Percentiles rank a stretch among this genome's conserved stretches.
Evolutionary conservation across 768 basidiomycete genomes (phyloP).

Genomic region (Trametopsis cervina): DNA sequence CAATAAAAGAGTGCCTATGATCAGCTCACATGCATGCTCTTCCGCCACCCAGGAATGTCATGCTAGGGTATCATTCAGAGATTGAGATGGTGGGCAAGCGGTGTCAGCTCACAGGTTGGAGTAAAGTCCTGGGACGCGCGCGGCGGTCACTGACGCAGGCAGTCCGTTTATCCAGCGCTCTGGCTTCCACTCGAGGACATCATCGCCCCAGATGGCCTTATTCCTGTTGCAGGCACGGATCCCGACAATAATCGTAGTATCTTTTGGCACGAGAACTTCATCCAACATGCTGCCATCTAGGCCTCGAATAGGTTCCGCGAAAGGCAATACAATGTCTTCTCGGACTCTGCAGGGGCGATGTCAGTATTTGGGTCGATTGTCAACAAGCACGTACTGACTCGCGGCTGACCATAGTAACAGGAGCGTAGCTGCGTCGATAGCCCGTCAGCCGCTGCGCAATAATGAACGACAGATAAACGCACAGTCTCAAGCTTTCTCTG

Average conservation of each 20-base stretch:
- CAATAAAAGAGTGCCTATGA: too few species aligned
- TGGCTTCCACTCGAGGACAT: constrained; percentile 35
- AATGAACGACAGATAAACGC: constrained; percentile 1
- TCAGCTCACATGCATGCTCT: constrained; percentile 13
- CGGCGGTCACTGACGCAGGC: neutral
- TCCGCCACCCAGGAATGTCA: constrained; percentile 14
- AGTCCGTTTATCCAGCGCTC: constrained; percentile 31
- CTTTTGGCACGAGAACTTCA: constrained; percentile 30
- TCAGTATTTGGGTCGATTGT: neutral
- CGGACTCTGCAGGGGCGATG: neutral
- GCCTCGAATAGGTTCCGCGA: constrained; percentile 7
- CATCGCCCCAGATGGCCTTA: constrained; percentile 35
- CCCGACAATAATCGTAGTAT: constrained; percentile 30
- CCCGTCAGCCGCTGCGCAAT: neutral
- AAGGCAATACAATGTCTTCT: constrained; percentile 6
- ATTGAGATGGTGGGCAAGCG: neutral
- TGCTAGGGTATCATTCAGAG: neutral
- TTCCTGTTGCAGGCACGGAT: constrained; percentile 34
- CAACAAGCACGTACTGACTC: constrained; percentile 4
- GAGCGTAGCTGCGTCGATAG: constrained; percentile 6
- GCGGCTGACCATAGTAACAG: constrained; percentile 2
- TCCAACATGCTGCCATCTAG: constrained; percentile 8
- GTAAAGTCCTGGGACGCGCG: constrained; percentile 4
- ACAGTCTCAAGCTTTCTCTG: constrained; percentile 46
- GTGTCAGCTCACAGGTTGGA: constrained; percentile 2